Base-by-base conservation (phyloP, 2,329 filamentous ascomycete genomes). In the Fusarium sp. region DNA sequence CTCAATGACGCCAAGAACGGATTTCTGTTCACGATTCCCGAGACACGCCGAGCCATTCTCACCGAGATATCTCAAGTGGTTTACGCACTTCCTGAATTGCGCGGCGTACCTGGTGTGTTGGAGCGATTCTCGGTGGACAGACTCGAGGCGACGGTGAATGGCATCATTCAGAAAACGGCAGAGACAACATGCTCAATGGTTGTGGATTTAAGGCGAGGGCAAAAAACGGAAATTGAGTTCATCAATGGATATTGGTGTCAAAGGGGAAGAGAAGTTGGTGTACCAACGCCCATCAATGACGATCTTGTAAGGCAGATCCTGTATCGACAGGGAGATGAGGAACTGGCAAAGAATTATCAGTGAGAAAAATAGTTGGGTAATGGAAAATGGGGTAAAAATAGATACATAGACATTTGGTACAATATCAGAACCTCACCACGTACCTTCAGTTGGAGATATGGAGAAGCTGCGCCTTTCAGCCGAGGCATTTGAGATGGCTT, bases 111-210 rank as follows among this genome's bases (percentile, higher is more conserved):
- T 57, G 33, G 33, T 2, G 22, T 57, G 1, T n/a, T 24, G 4
- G 31, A 38, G 16, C 31, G 53, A 12, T 57, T 57, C 20, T 57
- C 53, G 3, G 53, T 57, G 5, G 53, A 57, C 2, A 27, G 22
- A 27, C 6, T 57, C n/a, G 53, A 38, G 6, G 33, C 20, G 5
- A 57, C 53, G 0, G 53, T 57, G 53, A 57, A 57, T 27, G 53
- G 33, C 8, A 57, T 57, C 8, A 35, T 57, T 2, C 53, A 36
- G 9, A 57, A 57, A 17, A 57, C 53, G 16, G 31, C 12, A 38
- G 22, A 64, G 16, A 64, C 51, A 3, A 64, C 38, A 3, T 64
- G 62, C n/a, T 64, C 38, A 3, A 64, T 64, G 62, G 53, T 64
- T 10, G 62, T 64, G 40, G 53, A 59, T 20, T 11, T 49, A 4